A percentile compares a stretch with the other conserved stretches of the same genome.
phyloP scores from a whole-genome alignment of 139 green algal genomes.

The Edaphochlamys debaryana region DNA sequence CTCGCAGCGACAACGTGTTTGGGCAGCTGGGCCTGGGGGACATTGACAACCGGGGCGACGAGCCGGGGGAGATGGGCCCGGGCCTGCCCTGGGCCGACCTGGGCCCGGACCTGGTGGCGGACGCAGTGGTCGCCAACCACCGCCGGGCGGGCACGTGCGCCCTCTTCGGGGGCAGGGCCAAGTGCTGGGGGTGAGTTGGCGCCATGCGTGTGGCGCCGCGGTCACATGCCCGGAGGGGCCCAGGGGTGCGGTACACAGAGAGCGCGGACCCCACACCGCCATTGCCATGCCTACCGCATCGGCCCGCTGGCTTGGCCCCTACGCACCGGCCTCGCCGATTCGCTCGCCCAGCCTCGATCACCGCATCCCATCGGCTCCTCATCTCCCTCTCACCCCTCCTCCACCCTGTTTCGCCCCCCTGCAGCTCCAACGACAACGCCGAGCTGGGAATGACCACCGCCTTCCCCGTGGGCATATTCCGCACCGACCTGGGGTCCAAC shows the following conservation, averaged over 20 bases:
- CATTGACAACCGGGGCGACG: neutral
- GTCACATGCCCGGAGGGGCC: no score
- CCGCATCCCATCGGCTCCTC: no score
- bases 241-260: no score
- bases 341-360: no score
- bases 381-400: no score
- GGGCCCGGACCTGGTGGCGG: neutral
- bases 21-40: neutral
- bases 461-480: neutral
- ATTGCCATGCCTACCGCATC: no score
- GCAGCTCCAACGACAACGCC: neutral
- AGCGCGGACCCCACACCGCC: no score
- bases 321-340: no score
- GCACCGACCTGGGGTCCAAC: neutral
- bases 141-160: neutral
- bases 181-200: conserved; percentile 11
- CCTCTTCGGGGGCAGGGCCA: neutral
- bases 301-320: no score
- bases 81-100: neutral
- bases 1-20: neutral
- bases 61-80: neutral
- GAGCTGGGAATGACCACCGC: neutral
- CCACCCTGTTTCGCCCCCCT: no score
- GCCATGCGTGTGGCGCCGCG: no score
- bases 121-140: no score